These are phyloP conservation scores for Iodosphaeria phyllophila DNA, from an alignment of 2,329 filamentous ascomycete species.

Conservation along the genomic window DNA sequence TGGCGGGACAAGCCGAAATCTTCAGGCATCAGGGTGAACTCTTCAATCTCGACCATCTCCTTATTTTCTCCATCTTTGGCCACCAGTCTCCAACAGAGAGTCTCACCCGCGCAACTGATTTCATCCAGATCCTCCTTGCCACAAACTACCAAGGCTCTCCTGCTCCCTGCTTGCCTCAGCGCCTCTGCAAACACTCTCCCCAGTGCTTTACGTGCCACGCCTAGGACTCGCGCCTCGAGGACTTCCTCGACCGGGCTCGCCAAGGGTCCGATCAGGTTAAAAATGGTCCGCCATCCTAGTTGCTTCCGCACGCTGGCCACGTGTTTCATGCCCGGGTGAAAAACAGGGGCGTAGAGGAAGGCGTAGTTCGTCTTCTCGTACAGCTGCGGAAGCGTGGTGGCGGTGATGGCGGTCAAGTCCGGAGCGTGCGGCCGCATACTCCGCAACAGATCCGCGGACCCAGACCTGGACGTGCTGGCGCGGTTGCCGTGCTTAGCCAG, in stretches of 20 bases:
- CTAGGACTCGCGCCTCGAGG: slow-evolving; percentile 83
- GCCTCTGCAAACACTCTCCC: slow-evolving; percentile 82
- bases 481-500: slow-evolving; percentile 93
- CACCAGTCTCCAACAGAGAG: slow-evolving; percentile 72
- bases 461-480: slow-evolving; percentile 86
- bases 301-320: slow-evolving; percentile 73
- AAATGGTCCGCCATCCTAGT: slow-evolving; percentile 87
- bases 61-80: slow-evolving; percentile 21
- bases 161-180: slow-evolving; percentile 53
- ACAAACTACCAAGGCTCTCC: slow-evolving; percentile 79
- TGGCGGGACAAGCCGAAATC: slow-evolving; percentile 74
- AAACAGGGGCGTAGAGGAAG: slow-evolving; percentile 89
- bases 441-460: slow-evolving; percentile 79
- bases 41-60: slow-evolving; percentile 48
- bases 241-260: slow-evolving; percentile 73
- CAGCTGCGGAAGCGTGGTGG: slow-evolving; percentile 49
- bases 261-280: slow-evolving; percentile 87
- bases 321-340: slow-evolving; percentile 87
- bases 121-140: slow-evolving; percentile 92
- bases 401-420: slow-evolving; percentile 54
- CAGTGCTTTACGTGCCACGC: slow-evolving; percentile 73
- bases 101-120: slow-evolving; percentile 75
- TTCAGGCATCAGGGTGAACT: slow-evolving; percentile 61
- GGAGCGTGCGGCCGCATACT: slow-evolving; percentile 55
- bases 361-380: slow-evolving; percentile 77